Conservation (phyloP, 495 filamentous ascomycete species). For the Cairneyella variabilis region DNA sequence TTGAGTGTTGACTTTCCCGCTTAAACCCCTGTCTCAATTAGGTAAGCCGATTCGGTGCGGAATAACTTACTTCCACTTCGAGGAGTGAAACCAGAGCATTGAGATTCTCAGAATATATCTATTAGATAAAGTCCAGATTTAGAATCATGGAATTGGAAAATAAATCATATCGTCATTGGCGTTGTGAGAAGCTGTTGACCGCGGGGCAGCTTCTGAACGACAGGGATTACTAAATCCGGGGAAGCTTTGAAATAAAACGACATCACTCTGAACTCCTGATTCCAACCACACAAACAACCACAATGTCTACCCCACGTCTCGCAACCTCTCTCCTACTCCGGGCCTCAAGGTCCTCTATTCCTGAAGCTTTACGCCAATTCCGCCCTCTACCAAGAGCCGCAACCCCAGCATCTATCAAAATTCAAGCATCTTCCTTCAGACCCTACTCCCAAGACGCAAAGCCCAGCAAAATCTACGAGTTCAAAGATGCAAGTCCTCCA, state of each 20-base stretch:
- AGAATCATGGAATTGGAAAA: too few relatives aligned
- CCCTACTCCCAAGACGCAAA: slow-evolving; percentile 16
- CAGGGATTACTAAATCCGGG: slow-evolving; percentile 10
- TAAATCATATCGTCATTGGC: too few relatives aligned
- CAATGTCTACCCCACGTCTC: slow-evolving; percentile 20
- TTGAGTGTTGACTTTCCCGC: background rate
- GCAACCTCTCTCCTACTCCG: slow-evolving; percentile 18
- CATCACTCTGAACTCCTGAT: background rate
- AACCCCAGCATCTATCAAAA: background rate
- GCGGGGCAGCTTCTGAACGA: background rate
- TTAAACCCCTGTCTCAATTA: background rate
- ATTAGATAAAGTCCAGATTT: too few relatives aligned
- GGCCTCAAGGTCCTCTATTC: slow-evolving; percentile 14
- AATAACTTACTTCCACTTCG: too few relatives aligned
- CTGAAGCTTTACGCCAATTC: slow-evolving; percentile 5
- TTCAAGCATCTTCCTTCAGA: slow-evolving; percentile 3
- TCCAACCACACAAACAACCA: slow-evolving; percentile 6
- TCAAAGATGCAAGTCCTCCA: slow-evolving; percentile 36
- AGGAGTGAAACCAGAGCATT: too few relatives aligned
- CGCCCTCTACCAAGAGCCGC: slow-evolving; percentile 1
- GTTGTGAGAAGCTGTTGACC: too few relatives aligned
- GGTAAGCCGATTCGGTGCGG: too few relatives aligned
- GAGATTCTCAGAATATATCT: too few relatives aligned
- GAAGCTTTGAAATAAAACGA: background rate
- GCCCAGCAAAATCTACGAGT: slow-evolving; percentile 40